Evolutionary conservation across 1,139 yeast genomes (phyloP), one percentile per base, ranked within the genome.

Genomic region (Blastobotrys capitulatus): DNA sequence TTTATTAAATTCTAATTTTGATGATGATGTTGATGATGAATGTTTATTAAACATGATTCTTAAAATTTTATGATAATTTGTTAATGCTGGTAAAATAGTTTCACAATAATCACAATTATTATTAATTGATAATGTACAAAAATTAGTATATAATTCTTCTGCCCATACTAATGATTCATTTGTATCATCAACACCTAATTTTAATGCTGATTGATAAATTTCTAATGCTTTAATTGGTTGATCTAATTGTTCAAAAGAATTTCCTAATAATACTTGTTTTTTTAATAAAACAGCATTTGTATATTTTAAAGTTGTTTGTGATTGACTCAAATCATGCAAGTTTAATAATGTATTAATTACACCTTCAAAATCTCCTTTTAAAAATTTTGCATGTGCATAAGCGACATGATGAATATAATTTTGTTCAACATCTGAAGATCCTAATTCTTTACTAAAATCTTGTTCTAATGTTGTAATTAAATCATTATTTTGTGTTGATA

Each of bases 101-200:
- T 15, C 13, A 10, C 6, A 2, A 41, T 41, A 41, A 25, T 41
- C 18, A 54, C 51, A 10, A 54, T 54, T 38, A 52, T 36, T n/a
- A 47, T 47, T 19, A 44, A 22, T 19, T 26, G 55, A 56, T 26
- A 61, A 53, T 22, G 47, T 42, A 22, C 58, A 55, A 45, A 54
- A 60, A 35, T 58, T 43, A 40, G 56, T 56, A 48, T 52, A 57
- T 18, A 60, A 48, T 10, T 52, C 47, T 47, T 60, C 64, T 1
- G 58, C 54, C 65, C 66, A 62, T 16, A 50, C 45, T 40, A 55
- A 42, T 6, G 56, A 54, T 44, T 61, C 65, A 2, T 56, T 50
- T 5, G 53, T 40, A 27, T 51, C 51, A 31, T 42, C 39, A 9
- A 20, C 27, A 2, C 32, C 18, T 4, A 26, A n/a, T 25, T 18